Evolutionary conservation across 768 basidiomycete genomes (phyloP).

Genomic region (Mycena haematopus): DNA sequence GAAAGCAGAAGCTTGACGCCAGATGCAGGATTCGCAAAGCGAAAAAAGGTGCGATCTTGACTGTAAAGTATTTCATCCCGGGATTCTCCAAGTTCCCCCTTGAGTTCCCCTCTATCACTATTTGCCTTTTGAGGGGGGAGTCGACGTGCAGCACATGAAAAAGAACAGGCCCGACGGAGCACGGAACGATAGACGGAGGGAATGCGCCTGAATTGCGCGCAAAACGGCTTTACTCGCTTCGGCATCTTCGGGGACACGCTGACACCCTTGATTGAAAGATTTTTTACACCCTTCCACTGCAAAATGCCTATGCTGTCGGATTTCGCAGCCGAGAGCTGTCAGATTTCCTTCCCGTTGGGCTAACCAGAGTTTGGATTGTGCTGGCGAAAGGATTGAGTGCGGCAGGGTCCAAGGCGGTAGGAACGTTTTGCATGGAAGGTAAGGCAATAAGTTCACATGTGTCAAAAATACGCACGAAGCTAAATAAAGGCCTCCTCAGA

Average conservation of each 20-base stretch:
- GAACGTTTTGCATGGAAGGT: neutral
- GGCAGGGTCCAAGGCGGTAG: conserved; percentile 7
- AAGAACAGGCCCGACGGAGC: neutral
- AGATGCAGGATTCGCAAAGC: conserved; percentile 20
- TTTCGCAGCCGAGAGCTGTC: conserved; percentile 9
- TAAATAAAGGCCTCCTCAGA: conserved; percentile 11
- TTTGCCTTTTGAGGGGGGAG: conserved; percentile 14
- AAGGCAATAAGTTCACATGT: conserved; percentile 1
- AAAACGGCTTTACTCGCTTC: conserved; percentile 24
- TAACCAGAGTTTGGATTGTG: conserved; percentile 8
- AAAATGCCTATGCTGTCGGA: conserved; percentile 27
- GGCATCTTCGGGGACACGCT: conserved; percentile 24
- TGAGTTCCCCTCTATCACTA: conserved; percentile 12
- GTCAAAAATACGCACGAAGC: conserved; percentile 9
- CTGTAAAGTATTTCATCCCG: conserved; percentile 3
- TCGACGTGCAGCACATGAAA: conserved; percentile 9
- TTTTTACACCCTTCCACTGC: conserved; percentile 16
- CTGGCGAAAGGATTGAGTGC: conserved; percentile 4
- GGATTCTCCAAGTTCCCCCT: neutral
- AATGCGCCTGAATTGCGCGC: conserved; percentile 5
- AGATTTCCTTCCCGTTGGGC: conserved; percentile 15
- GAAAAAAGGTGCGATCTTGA: conserved; percentile 17
- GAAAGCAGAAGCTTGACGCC: conserved; percentile 24
- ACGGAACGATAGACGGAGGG: conserved; percentile 11
- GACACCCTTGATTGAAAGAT: conserved; percentile 14